Conservation (phyloP, 73 alveolate species). For the Tetrahymena thermophila region DNA sequence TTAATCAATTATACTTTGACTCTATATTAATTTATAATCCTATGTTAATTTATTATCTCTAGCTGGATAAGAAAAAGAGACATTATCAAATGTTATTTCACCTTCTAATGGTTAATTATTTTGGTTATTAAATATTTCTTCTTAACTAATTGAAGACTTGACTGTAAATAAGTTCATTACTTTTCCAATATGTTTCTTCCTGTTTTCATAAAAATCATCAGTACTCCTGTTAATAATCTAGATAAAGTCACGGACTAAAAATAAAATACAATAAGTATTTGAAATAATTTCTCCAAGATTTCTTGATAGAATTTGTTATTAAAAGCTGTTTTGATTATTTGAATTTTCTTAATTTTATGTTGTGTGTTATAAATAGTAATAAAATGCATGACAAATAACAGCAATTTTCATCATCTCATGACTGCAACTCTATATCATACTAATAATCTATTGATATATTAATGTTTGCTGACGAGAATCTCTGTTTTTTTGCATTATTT, state of each 20-base stretch:
- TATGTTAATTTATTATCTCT: background rate
- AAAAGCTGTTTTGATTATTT: background rate
- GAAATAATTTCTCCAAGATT: background rate
- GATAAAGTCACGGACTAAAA: background rate
- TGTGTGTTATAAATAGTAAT: background rate
- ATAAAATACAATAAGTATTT: background rate
- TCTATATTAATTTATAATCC: background rate
- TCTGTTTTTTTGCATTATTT: background rate
- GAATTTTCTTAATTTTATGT: background rate
- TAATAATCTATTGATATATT: background rate
- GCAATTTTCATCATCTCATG: background rate
- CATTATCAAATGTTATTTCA: background rate
- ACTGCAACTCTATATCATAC: background rate
- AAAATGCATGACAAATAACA: background rate
- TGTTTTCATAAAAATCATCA: background rate
- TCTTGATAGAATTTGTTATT: background rate
- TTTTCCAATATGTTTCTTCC: background rate
- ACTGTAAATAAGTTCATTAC: background rate
- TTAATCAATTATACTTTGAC: background rate
- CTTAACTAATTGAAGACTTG: background rate
- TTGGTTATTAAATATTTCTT: background rate
- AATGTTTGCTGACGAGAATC: background rate
- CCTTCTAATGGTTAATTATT: background rate
- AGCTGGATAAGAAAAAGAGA: background rate
- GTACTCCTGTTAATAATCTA: background rate